Evolutionary conservation across 148 eudicot genomes (phyloP).

Genomic region (Rhododendron ferrugineum): DNA sequence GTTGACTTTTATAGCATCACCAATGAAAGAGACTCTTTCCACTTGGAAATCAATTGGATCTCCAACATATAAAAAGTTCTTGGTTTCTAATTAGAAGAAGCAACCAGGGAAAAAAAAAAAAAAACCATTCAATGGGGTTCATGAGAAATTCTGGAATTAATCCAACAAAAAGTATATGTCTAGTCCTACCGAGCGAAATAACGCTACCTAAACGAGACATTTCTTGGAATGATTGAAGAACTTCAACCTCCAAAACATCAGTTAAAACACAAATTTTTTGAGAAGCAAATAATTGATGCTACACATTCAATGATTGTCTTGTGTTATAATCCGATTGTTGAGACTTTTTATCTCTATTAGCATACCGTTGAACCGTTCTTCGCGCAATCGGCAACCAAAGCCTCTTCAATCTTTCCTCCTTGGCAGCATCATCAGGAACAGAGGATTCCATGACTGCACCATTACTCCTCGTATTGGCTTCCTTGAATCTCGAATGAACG

Average conservation of each 20-base stretch:
- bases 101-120: neutral
- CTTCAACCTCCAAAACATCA: neutral
- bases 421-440: neutral
- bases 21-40: neutral
- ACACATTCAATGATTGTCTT: constrained; percentile 26
- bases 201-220: neutral
- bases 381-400: neutral
- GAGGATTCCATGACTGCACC: neutral
- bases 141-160: neutral
- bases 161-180: neutral
- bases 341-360: constrained; percentile 40
- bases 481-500: neutral
- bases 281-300: neutral
- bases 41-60: neutral
- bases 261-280: neutral
- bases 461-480: neutral
- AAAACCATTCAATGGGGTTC: neutral
- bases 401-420: neutral
- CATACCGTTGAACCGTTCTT: constrained; percentile 48
- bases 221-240: neutral
- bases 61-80: neutral
- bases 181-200: neutral
- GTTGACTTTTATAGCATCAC: neutral
- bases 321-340: constrained; percentile 10
- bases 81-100: too few species aligned